These are phyloP conservation scores for Hymenoscyphus occultus DNA, from an alignment of 2,329 filamentous ascomycete species.

Conservation along the genomic window DNA sequence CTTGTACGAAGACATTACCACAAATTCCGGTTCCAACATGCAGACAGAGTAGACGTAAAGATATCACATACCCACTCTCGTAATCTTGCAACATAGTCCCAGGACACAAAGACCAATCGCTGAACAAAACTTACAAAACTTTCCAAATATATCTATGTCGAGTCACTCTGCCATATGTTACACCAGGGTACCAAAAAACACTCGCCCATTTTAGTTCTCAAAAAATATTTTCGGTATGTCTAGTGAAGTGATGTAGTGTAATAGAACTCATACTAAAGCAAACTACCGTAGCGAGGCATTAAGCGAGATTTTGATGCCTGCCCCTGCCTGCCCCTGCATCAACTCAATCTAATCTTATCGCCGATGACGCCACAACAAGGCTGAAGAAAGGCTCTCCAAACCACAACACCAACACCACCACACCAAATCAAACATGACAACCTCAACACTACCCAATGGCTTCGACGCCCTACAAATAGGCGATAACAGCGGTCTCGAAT, in stretches of 20 bases:
- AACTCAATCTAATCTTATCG: background rate
- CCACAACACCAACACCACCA: background rate
- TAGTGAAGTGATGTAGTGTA: no score
- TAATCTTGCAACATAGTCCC: no score
- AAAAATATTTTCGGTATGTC: background rate
- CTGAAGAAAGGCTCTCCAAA: slow-evolving; percentile 11
- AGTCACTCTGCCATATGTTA: background rate
- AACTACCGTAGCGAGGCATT: no score
- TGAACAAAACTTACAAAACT: background rate
- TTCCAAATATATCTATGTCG: background rate
- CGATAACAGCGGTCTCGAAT: slow-evolving; percentile 17
- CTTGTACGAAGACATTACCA: no score
- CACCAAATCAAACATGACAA: slow-evolving; percentile 18
- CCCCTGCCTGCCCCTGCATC: background rate
- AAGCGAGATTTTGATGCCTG: background rate
- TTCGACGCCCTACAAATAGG: slow-evolving; percentile 17
- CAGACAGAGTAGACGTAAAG: no score
- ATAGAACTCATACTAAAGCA: no score
- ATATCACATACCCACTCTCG: no score
- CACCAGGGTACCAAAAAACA: no score
- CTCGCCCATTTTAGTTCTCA: no score
- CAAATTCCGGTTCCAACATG: no score
- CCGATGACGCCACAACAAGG: slow-evolving; percentile 15
- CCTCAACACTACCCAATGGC: slow-evolving; percentile 17
- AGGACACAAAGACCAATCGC: no score